phyloP scores from a whole-genome alignment of 495 filamentous ascomycete species.

The Trichocladium antarcticum region DNA sequence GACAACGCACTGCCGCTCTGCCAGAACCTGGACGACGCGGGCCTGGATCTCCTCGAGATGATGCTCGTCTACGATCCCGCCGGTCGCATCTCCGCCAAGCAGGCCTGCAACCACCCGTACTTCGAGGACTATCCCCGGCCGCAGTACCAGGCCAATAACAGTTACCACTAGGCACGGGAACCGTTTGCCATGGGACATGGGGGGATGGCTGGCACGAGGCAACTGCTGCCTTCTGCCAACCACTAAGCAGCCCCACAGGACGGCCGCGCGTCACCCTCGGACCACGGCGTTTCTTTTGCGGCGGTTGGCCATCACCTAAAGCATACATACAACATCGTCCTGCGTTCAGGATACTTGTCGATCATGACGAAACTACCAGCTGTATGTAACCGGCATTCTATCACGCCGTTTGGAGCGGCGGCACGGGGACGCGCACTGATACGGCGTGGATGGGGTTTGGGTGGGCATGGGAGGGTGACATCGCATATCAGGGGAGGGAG shows the following conservation, averaged over 20 bases:
- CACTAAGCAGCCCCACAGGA: background rate
- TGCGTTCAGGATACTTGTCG: conserved; percentile 22
- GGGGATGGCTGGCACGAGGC: conserved; percentile 1
- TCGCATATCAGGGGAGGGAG: background rate
- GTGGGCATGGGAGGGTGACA: background rate
- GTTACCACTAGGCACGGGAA: conserved; percentile 23
- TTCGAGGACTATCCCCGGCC: conserved; percentile 55
- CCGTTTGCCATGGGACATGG: background rate
- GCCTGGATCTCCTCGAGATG: conserved; percentile 78
- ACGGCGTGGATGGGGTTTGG: background rate
- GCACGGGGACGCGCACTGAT: background rate
- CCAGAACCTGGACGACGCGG: conserved; percentile 54
- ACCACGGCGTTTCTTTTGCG: background rate
- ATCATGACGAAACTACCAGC: conserved; percentile 8
- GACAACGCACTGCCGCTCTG: conserved; percentile 46
- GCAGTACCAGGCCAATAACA: conserved; percentile 29
- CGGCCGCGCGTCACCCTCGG: background rate
- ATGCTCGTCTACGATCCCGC: conserved; percentile 94
- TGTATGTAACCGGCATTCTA: conserved; percentile 8
- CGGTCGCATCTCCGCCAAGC: conserved; percentile 87
- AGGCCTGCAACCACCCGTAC: conserved; percentile 85
- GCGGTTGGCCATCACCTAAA: background rate
- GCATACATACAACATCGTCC: conserved; percentile 14
- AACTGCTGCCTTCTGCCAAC: background rate
- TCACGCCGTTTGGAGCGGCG: conserved; percentile 4